These are phyloP conservation scores for Zygotorulaspora mrakii DNA, from an alignment of 1,139 yeast species.

Conservation along the genomic window DNA sequence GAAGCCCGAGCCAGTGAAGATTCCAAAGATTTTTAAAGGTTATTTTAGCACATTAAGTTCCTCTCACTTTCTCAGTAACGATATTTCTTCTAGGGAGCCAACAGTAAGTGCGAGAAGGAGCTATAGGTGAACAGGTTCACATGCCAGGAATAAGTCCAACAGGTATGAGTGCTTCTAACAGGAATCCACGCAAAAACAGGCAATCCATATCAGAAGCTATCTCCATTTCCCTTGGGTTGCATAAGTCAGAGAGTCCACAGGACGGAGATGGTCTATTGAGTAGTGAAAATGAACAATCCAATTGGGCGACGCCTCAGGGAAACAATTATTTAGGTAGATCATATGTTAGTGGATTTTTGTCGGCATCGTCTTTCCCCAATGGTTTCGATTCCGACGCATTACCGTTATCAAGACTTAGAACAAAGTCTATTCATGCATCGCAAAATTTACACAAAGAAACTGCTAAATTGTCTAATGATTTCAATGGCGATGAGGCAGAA, in stretches of 20 bases:
- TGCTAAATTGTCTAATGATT: slow-evolving; percentile 37
- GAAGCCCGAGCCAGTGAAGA: too few species aligned
- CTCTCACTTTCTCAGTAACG: too few species aligned
- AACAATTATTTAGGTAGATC: slow-evolving; percentile 36
- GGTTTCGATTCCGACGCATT: slow-evolving; percentile 13
- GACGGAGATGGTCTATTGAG: slow-evolving; percentile 7
- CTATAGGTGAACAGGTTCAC: neutral
- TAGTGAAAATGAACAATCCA: slow-evolving; percentile 6
- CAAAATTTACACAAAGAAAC: slow-evolving; percentile 37
- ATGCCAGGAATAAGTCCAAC: neutral
- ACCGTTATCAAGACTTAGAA: slow-evolving; percentile 17
- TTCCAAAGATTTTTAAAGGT: too few species aligned
- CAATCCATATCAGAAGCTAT: slow-evolving; percentile 30
- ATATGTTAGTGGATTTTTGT: slow-evolving; percentile 34
- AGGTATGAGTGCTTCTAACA: slow-evolving; percentile 1
- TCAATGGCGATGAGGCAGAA: slow-evolving; percentile 22
- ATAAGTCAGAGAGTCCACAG: slow-evolving; percentile 15
- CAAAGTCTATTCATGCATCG: slow-evolving; percentile 31
- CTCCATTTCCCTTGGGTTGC: slow-evolving; percentile 32
- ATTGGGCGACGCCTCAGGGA: slow-evolving; percentile 7
- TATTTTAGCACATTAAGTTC: too few species aligned
- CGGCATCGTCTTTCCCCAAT: slow-evolving; percentile 21
- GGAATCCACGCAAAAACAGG: slow-evolving; percentile 7
- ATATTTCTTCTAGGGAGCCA: too few species aligned
- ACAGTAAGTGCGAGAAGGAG: too few species aligned